Conservation (phyloP, 73 alveolate genomes). For the Blepharisma japonicum region DNA sequence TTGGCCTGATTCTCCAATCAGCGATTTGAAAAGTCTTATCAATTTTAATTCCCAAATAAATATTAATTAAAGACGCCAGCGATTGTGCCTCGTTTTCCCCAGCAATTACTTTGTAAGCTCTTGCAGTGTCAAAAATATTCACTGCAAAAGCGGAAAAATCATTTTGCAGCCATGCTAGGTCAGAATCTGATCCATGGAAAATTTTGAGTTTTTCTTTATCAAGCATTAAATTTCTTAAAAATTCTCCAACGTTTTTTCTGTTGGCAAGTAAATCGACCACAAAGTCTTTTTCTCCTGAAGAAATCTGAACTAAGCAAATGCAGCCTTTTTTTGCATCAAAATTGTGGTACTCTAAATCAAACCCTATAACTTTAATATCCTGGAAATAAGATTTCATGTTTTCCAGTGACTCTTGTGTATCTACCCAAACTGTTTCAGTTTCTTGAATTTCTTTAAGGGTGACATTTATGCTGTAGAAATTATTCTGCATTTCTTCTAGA, state of each 20-base stretch:
- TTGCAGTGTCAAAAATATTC: conserved; percentile 89
- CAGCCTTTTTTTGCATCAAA: conserved; percentile 63
- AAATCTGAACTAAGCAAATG: conserved; percentile 73
- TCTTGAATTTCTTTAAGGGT: conserved; percentile 29
- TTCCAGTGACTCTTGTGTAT: conserved; percentile 54
- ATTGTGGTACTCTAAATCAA: conserved; percentile 85
- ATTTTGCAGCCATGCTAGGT: conserved; percentile 70
- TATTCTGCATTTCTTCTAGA: background rate
- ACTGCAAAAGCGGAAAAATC: conserved; percentile 75
- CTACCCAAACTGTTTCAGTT: conserved; percentile 56
- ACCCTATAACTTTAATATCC: conserved; percentile 59
- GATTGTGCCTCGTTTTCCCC: conserved; percentile 32
- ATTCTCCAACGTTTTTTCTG: conserved; percentile 54
- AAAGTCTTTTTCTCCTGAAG: conserved; percentile 66
- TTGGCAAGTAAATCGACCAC: conserved; percentile 70
- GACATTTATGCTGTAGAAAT: background rate
- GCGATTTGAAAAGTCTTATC: conserved; percentile 82
- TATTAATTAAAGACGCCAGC: conserved; percentile 40
- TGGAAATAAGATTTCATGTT: conserved; percentile 35
- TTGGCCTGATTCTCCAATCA: conserved; percentile 94
- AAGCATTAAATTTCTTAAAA: conserved; percentile 42
- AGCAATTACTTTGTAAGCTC: conserved; percentile 61
- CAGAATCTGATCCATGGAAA: conserved; percentile 93
- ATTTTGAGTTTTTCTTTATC: conserved; percentile 62
- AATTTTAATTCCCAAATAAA: conserved; percentile 57